Evolutionary conservation across 352 stramenopile genomes (phyloP), one percentile per base, ranked within the genome.

Genomic region (Globisporangium polare): DNA sequence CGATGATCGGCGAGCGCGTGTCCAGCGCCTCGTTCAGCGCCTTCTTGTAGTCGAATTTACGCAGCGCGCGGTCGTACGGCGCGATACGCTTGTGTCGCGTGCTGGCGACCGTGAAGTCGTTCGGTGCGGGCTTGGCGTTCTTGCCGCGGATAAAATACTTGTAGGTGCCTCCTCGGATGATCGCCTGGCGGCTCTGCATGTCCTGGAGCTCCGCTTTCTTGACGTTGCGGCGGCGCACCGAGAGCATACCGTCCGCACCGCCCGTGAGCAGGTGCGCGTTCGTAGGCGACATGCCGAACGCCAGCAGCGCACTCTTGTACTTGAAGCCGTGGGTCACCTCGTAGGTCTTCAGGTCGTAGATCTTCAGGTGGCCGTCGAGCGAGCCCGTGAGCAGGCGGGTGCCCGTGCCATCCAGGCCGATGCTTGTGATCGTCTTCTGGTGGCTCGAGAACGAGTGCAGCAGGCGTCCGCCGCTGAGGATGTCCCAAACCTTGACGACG

Each of bases 21-120:
- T 89, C 81, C 55, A 99, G 73, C 29, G 94, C 94, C 61, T 97
- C 91, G 69, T 98, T 97, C 43, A 99, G 74, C 35, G 96, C 96
- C 71, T 96, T 94, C 56, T 91, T 92, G 79, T 99, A 98, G 63
- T 97, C 85, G 70, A 99, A 99, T 72, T 98, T 93, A 31, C 92
- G 93, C 51, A 99, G 68, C 15, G 94, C 81, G 35, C 83, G 66
- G 75, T 99, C 96, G 75, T 98, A 98, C 51, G 90, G 83, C 46
- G 86, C 78, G 24, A 98, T 88, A 63, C 93, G 93, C 65, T 91
- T 89, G 66, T 97, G 89, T 53, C 94, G 90, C 43, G 86, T 80
- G 27, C 69, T 85, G 26, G 83, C 77, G 43, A 95, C 85, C 29
- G 79, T 88, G 51, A 92, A 94, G 69, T 97, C 86, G 42, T 76